Conservation (phyloP, 345 rosid genomes). For the Populus nigra region DNA sequence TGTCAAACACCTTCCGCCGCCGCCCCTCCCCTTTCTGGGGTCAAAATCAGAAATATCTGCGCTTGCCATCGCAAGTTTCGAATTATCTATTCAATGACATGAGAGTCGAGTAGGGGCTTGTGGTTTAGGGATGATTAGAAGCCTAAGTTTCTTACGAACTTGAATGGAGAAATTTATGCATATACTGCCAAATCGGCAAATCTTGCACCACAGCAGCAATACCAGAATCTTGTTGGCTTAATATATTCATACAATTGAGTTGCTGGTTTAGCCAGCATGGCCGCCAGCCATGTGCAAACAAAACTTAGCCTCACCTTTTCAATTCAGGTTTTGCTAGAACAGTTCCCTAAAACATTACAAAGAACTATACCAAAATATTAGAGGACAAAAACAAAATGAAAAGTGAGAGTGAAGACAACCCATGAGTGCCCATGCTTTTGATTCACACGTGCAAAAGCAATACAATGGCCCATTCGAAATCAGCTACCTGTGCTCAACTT, state of each 20-base stretch:
- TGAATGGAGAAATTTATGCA: not conserved
- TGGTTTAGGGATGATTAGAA: conserved; percentile 3
- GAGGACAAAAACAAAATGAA: not conserved
- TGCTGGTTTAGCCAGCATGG: not conserved
- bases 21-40: not conserved
- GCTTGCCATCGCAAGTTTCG: not conserved
- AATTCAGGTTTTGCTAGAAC: conserved; percentile 9
- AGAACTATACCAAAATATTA: not conserved
- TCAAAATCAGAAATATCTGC: too few relatives aligned
- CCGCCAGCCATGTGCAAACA: conserved; percentile 20
- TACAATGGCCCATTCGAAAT: conserved; percentile 24
- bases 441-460: conserved; percentile 25
- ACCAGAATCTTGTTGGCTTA: not conserved
- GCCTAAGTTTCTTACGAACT: not conserved
- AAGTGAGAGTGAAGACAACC: conserved; percentile 26
- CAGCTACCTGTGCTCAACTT: conserved; percentile 10
- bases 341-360: conserved; percentile 10
- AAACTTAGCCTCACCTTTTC: conserved; percentile 1
- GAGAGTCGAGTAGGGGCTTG: not conserved
- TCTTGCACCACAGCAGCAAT: not conserved
- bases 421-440: conserved; percentile 44
- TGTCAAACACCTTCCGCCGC: not conserved
- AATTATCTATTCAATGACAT: not conserved
- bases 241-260: not conserved
- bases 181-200: not conserved